Base-by-base conservation (phyloP, 768 basidiomycete genomes). In the Tulasnella sp. region DNA sequence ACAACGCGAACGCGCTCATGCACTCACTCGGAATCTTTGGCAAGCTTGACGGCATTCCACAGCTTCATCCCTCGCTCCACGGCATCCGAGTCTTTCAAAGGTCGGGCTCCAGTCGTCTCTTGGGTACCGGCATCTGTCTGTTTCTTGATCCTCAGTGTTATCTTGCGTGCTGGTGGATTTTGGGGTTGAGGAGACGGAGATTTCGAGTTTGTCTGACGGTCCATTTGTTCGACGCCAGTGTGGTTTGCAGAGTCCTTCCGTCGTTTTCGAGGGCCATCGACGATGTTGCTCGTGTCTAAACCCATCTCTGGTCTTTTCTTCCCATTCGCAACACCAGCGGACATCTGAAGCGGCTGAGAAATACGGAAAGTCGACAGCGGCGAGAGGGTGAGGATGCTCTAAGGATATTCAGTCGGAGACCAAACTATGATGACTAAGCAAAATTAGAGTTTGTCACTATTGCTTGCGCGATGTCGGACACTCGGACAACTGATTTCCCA, bases 1-100 rank as follows among this genome's bases (percentile, higher is more conserved):
- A 34, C 50, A 59, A 48, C 39, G 52, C 56, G 51, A 43, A 52
- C 52, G 23, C 40, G 52, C 35, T 21, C 31, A 21, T 19, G 40
- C 46, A 84, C 86, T 76, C 77, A 89, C 87, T 88, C 85, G 77
- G 86, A 85, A 74, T 81, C 84, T 67, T 81, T 80, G 66, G 84
- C 86, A 69, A 86, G 83, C 76, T 79, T 85, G 68, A 89, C 75
- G 36, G 77, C 78, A 67, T 82, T 79, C 82, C 84, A 88, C 72
- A 87, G 69, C 70, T 75, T 77, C 70, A 82, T 19, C 8, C 59
- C 59, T n/a, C 27, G 25, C 23, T 60, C 59, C 21, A 29, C 27
- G 17, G 35, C 40, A 23, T 12, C 29, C 19, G 2, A 15, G 14
- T 50, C 32, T 32, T 31, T 50, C 1, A 12, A 21, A 23, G 23